phyloP scores from a whole-genome alignment of 306 rosid genomes.

The Clitoria ternatea region DNA sequence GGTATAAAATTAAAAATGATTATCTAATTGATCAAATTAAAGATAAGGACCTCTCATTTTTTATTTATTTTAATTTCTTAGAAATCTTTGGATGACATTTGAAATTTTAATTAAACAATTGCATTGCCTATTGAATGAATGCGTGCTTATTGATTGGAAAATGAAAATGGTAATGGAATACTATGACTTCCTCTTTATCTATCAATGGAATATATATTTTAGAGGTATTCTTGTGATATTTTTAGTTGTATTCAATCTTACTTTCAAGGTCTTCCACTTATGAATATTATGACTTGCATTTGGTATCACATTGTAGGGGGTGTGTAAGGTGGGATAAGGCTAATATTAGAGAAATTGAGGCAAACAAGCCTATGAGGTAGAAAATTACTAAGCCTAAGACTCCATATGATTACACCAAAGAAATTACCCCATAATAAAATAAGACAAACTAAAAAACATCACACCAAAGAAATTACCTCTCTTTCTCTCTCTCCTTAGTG shows the following conservation, averaged over 20 bases:
- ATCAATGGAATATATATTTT: not conserved
- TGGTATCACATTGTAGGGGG: slow-evolving; percentile 37
- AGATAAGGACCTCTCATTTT: not conserved
- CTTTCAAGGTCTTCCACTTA: not conserved
- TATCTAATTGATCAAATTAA: not conserved
- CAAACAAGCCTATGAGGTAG: slow-evolving; percentile 96
- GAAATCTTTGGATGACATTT: not conserved
- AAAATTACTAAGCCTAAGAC: slow-evolving; percentile 98
- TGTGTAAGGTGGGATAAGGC: slow-evolving; percentile 90
- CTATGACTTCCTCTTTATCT: not conserved
- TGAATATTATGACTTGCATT: slow-evolving; percentile 18
- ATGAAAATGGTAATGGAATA: not conserved
- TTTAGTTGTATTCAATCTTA: not conserved
- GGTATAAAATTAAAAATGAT: not conserved
- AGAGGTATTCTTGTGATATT: slow-evolving; percentile 1
- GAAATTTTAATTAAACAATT: slow-evolving; percentile 1
- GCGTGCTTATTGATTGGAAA: not conserved
- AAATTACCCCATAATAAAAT: no score
- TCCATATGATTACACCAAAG: slow-evolving; percentile 96
- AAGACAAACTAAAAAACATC: no score
- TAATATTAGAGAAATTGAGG: slow-evolving; percentile 88
- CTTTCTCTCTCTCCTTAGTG: no score
- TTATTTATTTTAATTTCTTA: not conserved
- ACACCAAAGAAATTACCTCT: no score
- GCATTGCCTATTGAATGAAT: not conserved